Evolutionary conservation across 2,329 filamentous ascomycete species (phyloP), one percentile per base, ranked within the genome.

Genomic region (Drechslerella dactyloides): DNA sequence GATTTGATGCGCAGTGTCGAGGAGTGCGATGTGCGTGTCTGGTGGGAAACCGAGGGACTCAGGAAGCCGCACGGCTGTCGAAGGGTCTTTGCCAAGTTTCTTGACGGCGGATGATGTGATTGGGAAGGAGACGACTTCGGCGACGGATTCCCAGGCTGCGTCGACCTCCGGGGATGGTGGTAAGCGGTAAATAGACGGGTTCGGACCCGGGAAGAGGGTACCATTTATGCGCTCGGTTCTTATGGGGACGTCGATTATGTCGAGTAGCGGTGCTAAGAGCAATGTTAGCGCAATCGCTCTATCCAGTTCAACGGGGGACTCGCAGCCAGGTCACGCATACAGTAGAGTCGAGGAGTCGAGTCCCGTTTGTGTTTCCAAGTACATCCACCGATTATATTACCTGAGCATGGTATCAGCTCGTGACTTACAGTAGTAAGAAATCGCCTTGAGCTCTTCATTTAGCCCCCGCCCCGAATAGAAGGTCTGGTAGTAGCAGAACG

Each of bases 1-100:
- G 21, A 76, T 74, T 40, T 74, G 74, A 48, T 76, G 74, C 10
- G 74, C 70, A 2, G 65, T 52, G 53, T 76, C 74, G 37, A 74
- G 37, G 11, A 63, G 70, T 13, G 57, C 72, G 13, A 75, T 57
- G 35, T 76, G 69, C 10, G 55, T 73, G 11, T 74, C 69, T 17
- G 54, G 46, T 13, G 74, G 73, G 40, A 69, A 75, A 6, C 75
- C 74, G 27, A 61, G 73, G 6, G 57, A 61, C 35, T 64, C 62
- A 3, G 75, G 74, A 33, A 70, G 57, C 42, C 61, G 69, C 3
- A 66, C 74, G 6, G 74, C 61, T 40, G 51, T 57, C 1, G 37
- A 46, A 23, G 73, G 75, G 51, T 76, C 73, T 24, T 74, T 74
- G 24, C 74, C 74, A 51, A 73, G 63, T 37, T 70, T 73, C 21